Base-by-base conservation (phyloP, 495 filamentous ascomycete genomes). In the Polyplosphaeria fusca region DNA sequence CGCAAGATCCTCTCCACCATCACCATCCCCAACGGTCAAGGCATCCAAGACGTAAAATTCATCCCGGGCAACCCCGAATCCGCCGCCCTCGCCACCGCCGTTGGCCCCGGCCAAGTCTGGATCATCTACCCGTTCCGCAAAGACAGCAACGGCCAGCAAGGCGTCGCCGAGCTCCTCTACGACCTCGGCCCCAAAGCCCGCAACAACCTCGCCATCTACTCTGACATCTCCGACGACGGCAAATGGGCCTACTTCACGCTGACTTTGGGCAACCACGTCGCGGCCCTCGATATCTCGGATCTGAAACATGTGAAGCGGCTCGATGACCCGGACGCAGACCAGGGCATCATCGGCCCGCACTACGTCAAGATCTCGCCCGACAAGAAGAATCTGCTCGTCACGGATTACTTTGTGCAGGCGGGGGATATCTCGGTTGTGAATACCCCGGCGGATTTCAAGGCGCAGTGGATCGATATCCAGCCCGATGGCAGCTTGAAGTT, bases 21-120 rank as follows among this genome's bases (percentile, higher is more conserved):
- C 60, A 81, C 77, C 25, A 84, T 85, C 58, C 81, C 82, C 20
- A 65, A 79, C 49, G 79, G 81, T 13, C 74, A 74, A 35, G 81
- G 81, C 41, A 84, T 84, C 52, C 80, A 85, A 69, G 81, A 85
- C 60, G 79, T 83, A 66, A 84, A 84, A 65, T 82, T 82, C 69
- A 85, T 84, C 60, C 82, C 81, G 2, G 78, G 79, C 7, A 82
- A 85, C 70, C 54, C 69, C 2, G 81, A 85, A 52, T 69, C 70
- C 19, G 81, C 81, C 22, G 81, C 81, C 24, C 71, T 85, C 19
- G 82, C 81, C 12, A 83, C 81, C 43, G 81, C 82, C 5, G 82
- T 84, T 20, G 76, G 79, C 38, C 76, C 81, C 4, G 82, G 80
- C 32, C 78, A 84, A 64, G 78, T 84, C 41, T 84, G 81, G 81